Conservation (phyloP, 2,329 filamentous ascomycete species). For the Neopestalotiopsis sp. region DNA sequence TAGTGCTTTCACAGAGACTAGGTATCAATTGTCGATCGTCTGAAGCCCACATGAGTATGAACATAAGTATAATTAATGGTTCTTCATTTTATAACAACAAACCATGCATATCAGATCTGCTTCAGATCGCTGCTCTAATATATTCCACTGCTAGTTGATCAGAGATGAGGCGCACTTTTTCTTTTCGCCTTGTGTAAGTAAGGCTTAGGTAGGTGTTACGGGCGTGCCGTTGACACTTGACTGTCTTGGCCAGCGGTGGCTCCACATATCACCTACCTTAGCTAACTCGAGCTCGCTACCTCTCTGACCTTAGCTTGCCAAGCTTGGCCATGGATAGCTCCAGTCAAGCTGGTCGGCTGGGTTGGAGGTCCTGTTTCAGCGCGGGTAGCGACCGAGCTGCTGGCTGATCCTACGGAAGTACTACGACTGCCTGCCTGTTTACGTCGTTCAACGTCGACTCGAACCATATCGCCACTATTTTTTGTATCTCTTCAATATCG, state of each 20-base stretch:
- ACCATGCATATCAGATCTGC: too few relatives aligned
- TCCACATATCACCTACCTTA: neutral
- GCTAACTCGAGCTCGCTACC: too few relatives aligned
- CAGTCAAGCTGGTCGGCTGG: too few relatives aligned
- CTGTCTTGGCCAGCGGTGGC: neutral
- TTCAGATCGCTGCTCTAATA: too few relatives aligned
- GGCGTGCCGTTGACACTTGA: neutral
- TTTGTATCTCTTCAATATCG: neutral
- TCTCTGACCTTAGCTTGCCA: slow-evolving; percentile 5
- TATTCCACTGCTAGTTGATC: too few relatives aligned
- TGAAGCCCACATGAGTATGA: too few relatives aligned
- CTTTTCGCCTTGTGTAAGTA: neutral
- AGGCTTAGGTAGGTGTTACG: neutral
- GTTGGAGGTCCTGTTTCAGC: slow-evolving; percentile 11
- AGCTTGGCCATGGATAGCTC: neutral
- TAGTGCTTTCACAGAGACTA: too few relatives aligned
- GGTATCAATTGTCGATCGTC: too few relatives aligned
- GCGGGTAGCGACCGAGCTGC: neutral
- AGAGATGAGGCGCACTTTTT: neutral
- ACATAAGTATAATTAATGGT: too few relatives aligned
- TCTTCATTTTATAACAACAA: too few relatives aligned
- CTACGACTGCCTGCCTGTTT: neutral
- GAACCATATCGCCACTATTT: neutral
- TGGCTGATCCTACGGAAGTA: neutral
- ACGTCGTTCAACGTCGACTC: neutral